Base-by-base conservation (phyloP, 2,329 filamentous ascomycete species). In the Dactylellina drechsleri region DNA sequence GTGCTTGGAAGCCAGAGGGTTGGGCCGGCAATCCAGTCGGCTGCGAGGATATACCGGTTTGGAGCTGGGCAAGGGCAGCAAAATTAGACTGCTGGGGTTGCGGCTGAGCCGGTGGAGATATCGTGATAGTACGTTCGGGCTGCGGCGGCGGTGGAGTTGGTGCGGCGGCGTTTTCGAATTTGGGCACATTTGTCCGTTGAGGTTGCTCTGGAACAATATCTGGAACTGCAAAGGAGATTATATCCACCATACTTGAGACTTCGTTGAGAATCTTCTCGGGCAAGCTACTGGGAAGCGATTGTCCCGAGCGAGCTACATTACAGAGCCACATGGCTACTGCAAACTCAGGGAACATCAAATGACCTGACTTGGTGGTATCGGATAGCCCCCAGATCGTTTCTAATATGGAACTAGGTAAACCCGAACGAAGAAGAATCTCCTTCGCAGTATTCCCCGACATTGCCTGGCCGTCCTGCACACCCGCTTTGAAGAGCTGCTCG, bases 211-310 rank as follows among this genome's bases (percentile, higher is more conserved):
- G 84, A 45, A 84, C 84, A 28, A 94, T 90, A 77, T 99, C 95
- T 0, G 88, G 89, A 23, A 97, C 87, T 78, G 90, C 92, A 81
- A 99, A 99, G 73, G 93, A 97, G 81, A 99, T 99, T 67, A 99
- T 99, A 81, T 99, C 95, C 47, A 99, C 95, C 93, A 99, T 98
- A 83, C 95, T 97, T 2, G 94, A 98, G 16, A 99, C 95, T 82
- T 99, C 95, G 80, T 99, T 99, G 84, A 89, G 91, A 77, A 99
- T 90, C 72, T 88, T 90, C 36, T 97, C 93, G 0, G 95, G 95
- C 8, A 99, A 85, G 4, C 81, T 82, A 1, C 85, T 80, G 0
- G 95, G 95, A 23, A 99, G 83, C 0, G 89, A 85, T 82, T 96
- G 97, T 72, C 93, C 92, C 0, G 92, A 95, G 71, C 98, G 85